Base-by-base conservation (phyloP, 495 filamentous ascomycete genomes). In the Penicillium psychrofluorescens region DNA sequence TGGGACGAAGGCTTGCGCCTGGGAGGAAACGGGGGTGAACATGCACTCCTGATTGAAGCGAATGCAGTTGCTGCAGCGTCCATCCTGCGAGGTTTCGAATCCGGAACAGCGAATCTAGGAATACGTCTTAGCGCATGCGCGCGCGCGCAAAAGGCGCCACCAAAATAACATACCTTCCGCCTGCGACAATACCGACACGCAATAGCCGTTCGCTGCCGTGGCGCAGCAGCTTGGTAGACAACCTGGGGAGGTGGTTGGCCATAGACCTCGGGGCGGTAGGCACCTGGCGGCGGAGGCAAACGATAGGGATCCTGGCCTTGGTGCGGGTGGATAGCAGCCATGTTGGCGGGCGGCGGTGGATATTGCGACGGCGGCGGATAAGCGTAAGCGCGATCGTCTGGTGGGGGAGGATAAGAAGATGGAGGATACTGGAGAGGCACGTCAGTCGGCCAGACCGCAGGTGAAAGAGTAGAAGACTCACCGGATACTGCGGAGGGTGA, bases 41-140 rank as follows among this genome's bases (percentile, higher is more conserved):
- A 90, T 80, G 66, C 86, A 90, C 59, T 89, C 84, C 62, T 90
- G 86, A 44, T 84, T 82, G 64, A 90, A 90, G 36, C 86, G 77
- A 41, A 81, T 71, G 55, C 86, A 90, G 58, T 90, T 90, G 56
- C 74, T 80, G 68, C 86, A 90, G 35, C 85, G 77, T 38, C 86
- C 86, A 59, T 90, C 84, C 29, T 80, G 75, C 13, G 83, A 86
- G 38, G 72, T 76, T 45, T 90, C 86, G 56, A 90, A 90, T 14
- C 86, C 86, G 4, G 86, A 90, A 67, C 86, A 90, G 30, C 86
- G 84, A 63, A 90, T 90, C 86, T 90, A 61, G 9, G 36, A 22
- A 16, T 4, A 15, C 34, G 13, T 12, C 32, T 22, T 22, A 22
- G 22, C 22, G 22, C 4, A 0, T 6, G 22, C 22, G 22, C 22